These are phyloP conservation scores for Zea luxurians DNA, from an alignment of 176 grass and related monocot genomes.

Conservation along the genomic window DNA sequence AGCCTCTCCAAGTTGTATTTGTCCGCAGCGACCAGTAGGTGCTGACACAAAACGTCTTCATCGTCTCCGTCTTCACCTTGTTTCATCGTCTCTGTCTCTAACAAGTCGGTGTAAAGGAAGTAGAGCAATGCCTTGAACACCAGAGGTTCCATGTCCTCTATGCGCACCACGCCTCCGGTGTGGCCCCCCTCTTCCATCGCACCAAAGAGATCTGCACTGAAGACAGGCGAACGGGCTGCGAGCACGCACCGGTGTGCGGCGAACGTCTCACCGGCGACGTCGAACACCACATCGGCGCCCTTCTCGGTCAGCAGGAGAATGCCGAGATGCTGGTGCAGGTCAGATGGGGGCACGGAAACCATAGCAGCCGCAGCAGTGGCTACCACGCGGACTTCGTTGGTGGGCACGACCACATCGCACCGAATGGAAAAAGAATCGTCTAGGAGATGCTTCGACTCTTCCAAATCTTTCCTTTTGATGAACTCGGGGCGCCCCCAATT, in stretches of 20 bases:
- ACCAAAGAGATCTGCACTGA: slow-evolving; percentile 40
- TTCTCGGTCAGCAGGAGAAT: slow-evolving; percentile 24
- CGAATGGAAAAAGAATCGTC: background rate
- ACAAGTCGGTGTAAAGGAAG: background rate
- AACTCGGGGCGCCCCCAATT: background rate
- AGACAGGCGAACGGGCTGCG: slow-evolving; percentile 41
- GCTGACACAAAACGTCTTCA: slow-evolving; percentile 25
- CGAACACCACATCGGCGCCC: slow-evolving; percentile 40
- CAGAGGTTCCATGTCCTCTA: slow-evolving; percentile 42
- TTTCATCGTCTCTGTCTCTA: background rate
- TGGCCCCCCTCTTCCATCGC: slow-evolving; percentile 37
- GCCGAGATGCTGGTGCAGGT: slow-evolving; percentile 36
- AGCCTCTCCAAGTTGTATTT: slow-evolving; percentile 45
- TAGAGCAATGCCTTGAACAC: slow-evolving; percentile 44
- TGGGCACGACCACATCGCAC: background rate
- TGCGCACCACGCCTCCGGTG: slow-evolving; percentile 29
- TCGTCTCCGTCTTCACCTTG: background rate
- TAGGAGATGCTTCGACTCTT: background rate
- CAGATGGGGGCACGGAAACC: background rate
- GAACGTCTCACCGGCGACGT: slow-evolving; percentile 40
- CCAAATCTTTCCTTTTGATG: background rate
- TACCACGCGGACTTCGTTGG: background rate
- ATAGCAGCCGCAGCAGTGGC: background rate
- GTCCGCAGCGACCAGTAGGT: slow-evolving; percentile 47
- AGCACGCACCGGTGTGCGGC: slow-evolving; percentile 37